Base-by-base conservation (phyloP, 805 yeast species). In the Priceomyces haplophilus region DNA sequence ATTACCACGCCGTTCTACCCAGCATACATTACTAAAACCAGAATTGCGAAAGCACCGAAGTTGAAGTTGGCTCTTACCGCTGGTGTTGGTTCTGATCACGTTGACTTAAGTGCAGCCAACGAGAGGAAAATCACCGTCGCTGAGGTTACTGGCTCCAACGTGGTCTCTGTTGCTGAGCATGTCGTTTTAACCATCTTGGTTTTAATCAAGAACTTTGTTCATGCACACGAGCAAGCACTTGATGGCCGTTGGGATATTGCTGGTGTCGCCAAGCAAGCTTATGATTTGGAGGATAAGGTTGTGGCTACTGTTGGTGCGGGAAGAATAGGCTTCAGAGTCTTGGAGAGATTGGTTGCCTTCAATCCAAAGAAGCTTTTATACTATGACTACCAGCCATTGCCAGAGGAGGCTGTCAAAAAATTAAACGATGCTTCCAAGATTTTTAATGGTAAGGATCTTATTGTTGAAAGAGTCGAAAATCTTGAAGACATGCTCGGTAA, bases 1-100 rank as follows among this genome's bases (percentile, higher is more conserved):
- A 85, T 86, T 63, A 80, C 90, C 32, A 85, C 91, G 10, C 93
- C 95, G 3, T 85, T 86, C 76, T 87, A 77, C 64, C 93, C 95
- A 3, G 91, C 82, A 29, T 85, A 85, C 63, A 72, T 85, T 59
- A 77, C 83, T 42, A 71, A 73, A 45, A 83, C 80, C 53, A 75
- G 91, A 55, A 74, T 85, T 49, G 79, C 69, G 38, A 75, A 77
- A 56, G 90, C 91, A 25, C 80, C 81, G 60, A 83, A 82, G 41
- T 74, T 85, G 64, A 84, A 83, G 69, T 58, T 83, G 40, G 69
- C 82, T 46, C 73, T 84, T 52, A 85, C 90, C 38, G 95, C 95
- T 7, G 95, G 93, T 53, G 89, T 85, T 46, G 95, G 95, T 10
- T 82, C 88, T 16, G 93, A 85, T 60, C 93, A 85, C 64, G 73